Evolutionary conservation across 345 rosid species (phyloP), one percentile per base, ranked within the genome.

Genomic region (Linum tenue): DNA sequence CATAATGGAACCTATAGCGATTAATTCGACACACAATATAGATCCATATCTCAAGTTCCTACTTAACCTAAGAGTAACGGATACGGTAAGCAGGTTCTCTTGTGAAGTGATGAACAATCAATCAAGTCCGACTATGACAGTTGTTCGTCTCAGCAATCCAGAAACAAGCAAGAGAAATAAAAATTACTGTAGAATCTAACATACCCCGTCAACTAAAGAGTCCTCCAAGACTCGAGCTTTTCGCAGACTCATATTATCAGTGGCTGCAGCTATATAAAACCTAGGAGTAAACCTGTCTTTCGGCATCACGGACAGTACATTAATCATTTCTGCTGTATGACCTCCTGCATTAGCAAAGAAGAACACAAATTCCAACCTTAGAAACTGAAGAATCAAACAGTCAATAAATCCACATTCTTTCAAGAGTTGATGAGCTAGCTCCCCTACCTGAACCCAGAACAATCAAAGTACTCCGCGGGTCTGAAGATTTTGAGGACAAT

Each of bases 281-380:
- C 99, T 76, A 3, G 95, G 99, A 3, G 77, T 55, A 67, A 79
- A 86, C 68, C 86, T 73, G 40, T 82, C 85, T 76, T 70, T 84
- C 10, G 73, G 85, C 70, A 94, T 65, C 61, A 75, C 83, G 62
- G 85, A 82, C 74, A 88, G 78, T 40, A 94, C 78, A 71, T 85
- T 83, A 73, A 90, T 77, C 95, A 94, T 94, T 88, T 90, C 96
- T 40, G 99, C 99, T 1, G 97, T 88, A 73, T 94, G 99, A n/a
- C 97, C 99, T 15, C 96, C 97, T 90, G 48, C 53, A 62, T 40
- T 65, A 58, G 48, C 53, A 55, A 22, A 15, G 36, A 66, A 65
- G 22, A 17, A 55, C 7, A 10, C 57, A 14, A 36, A n/a, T 31
- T 50, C 42, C 35, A n/a, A 22, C 31, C 16, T 5, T 39, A 15